Percentiles rank a stretch among this genome's conserved stretches.
Conservation (phyloP, 2,329 filamentous ascomycete genomes). For the Metarhizium brunneum region DNA sequence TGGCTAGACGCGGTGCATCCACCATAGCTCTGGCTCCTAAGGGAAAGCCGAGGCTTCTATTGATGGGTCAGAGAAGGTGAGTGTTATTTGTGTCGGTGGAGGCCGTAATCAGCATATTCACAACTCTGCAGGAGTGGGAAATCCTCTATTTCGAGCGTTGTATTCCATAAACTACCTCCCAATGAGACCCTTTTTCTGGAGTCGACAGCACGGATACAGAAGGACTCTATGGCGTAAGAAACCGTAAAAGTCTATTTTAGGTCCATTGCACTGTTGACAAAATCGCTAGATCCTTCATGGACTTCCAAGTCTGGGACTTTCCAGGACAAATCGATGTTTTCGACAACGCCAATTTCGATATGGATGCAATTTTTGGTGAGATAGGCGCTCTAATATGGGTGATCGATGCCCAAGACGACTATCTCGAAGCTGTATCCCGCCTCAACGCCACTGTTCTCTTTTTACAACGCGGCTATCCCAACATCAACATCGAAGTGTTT, state of each 20-base stretch:
- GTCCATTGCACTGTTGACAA: slow-evolving; percentile 4
- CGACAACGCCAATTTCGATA: slow-evolving; percentile 79
- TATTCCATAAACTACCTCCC: slow-evolving; percentile 97
- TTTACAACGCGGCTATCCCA: slow-evolving; percentile 78
- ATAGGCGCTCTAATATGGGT: slow-evolving; percentile 96
- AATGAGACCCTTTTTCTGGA: slow-evolving; percentile 94
- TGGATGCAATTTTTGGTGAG: slow-evolving; percentile 88
- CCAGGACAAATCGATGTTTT: slow-evolving; percentile 88
- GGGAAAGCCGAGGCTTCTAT: slow-evolving; percentile 72
- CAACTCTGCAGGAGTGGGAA: slow-evolving; percentile 69
- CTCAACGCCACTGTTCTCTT: slow-evolving; percentile 85
- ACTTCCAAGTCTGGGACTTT: slow-evolving; percentile 97
- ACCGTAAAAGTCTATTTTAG: slow-evolving; percentile 10
- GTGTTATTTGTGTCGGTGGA: slow-evolving; percentile 11
- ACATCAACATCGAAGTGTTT: slow-evolving; percentile 96
- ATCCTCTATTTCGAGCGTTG: slow-evolving; percentile 95
- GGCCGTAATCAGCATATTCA: neutral
- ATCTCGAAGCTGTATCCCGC: slow-evolving; percentile 79
- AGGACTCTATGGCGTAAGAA: slow-evolving; percentile 86
- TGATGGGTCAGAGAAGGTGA: slow-evolving; percentile 94
- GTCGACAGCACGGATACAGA: slow-evolving; percentile 88
- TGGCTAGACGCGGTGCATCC: slow-evolving; percentile 35
- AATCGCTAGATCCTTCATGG: slow-evolving; percentile 79
- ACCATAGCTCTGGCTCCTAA: slow-evolving; percentile 39
- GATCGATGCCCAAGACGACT: slow-evolving; percentile 97